Base-by-base conservation (phyloP, 768 basidiomycete species). In the Agrocybe chaxingu region DNA sequence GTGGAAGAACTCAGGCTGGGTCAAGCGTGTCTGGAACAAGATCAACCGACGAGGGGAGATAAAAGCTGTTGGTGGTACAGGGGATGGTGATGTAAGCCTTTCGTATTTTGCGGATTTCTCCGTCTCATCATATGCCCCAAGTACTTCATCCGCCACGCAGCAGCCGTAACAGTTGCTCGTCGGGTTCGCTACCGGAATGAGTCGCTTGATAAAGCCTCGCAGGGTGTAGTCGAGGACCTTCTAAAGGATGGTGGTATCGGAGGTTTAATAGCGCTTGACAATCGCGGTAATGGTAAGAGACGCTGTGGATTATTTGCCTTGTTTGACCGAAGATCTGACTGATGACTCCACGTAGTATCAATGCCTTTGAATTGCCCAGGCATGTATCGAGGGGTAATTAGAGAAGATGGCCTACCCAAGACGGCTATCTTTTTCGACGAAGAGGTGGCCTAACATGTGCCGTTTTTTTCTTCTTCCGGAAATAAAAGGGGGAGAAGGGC, bases 341-440 rank as follows among this genome's bases (percentile, higher is more conserved):
- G 33, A 52, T 45, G 33, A 34, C 32, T 16, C 45, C 52, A 43
- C 34, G n/a, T 54, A 89, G 89, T 91, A 39, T 71, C 86, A 1
- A 79, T 87, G 71, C 80, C 87, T 5, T 62, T 92, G 54, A 92
- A 91, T 62, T 87, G 82, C 58, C 70, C 76, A 13, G 87, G 90
- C 7, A 92, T 92, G 90, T 92, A 90, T 62, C 78, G 90, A 29
- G 90, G 90, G 5, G 73, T 90, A 11, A 81, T 91, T 32, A 70
- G 76, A 39, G 70, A 74, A 54, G 87, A 92, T 51, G 90, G 89
- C 8, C 62, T 82, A 7, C 76, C 87, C 0, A 79, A 79, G 65
- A 87, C 85, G 0, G 90, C 89, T 8, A 89, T 92, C 46, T 92
- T 92, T 65, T 69, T 69, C 13, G 88, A 90, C 54, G 90, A 92